Percentiles rank a stretch among this genome's conserved stretches.
These are phyloP conservation scores for Chlamydomonas schloesseri DNA, from an alignment of 139 green algal species.

Conservation along the genomic window DNA sequence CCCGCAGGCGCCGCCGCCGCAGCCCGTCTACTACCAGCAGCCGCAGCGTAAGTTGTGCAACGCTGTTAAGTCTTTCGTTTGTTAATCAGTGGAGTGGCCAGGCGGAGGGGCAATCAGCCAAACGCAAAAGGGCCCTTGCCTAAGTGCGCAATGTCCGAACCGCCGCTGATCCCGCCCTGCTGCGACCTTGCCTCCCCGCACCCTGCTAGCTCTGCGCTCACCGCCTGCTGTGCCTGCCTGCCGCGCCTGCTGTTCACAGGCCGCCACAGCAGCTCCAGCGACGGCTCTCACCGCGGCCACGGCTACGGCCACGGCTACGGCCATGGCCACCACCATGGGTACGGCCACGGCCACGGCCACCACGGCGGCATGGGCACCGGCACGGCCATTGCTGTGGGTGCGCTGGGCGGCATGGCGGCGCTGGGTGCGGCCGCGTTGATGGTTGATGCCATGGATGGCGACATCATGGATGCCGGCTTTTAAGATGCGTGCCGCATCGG, in stretches of 20 bases:
- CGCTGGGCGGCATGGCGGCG: not conserved
- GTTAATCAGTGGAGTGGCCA: too few species aligned
- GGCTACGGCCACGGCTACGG: conserved; percentile 15
- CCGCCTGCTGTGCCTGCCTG: too few species aligned
- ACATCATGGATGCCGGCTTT: conserved; percentile 12
- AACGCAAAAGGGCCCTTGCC: too few species aligned
- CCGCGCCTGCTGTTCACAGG: too few species aligned
- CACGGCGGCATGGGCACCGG: conserved; percentile 19
- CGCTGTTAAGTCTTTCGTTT: too few species aligned
- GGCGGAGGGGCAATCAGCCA: too few species aligned
- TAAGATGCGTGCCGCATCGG: too few species aligned
- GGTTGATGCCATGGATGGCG: conserved; percentile 19
- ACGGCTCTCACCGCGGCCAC: not conserved
- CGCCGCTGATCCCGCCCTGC: too few species aligned
- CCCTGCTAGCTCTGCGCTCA: too few species aligned
- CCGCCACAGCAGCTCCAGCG: not conserved
- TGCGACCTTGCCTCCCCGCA: too few species aligned
- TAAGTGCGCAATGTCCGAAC: too few species aligned
- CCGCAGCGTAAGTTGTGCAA: not conserved
- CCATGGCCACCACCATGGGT: not conserved
- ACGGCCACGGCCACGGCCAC: not conserved
- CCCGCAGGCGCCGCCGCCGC: too few species aligned
- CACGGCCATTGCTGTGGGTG: conserved; percentile 2
- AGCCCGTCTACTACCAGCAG: not conserved
- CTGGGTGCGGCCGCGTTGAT: conserved; percentile 2